Percentiles rank a stretch among this genome's conserved stretches.
These are phyloP conservation scores for Suhomyces coccinellae DNA, from an alignment of 1,139 yeast genomes.

Conservation along the genomic window DNA sequence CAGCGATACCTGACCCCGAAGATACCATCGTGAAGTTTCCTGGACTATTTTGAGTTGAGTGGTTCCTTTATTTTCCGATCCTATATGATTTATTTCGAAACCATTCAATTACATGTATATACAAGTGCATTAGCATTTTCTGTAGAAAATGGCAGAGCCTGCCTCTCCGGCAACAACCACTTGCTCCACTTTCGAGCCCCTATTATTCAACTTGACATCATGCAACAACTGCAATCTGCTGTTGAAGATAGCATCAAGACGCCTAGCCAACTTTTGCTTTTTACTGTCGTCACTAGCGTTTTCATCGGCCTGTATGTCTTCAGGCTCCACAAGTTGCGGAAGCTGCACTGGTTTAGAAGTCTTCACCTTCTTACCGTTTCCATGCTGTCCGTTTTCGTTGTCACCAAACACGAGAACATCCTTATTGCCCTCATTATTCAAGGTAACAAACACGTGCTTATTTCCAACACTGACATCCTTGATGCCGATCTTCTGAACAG, in stretches of 20 bases:
- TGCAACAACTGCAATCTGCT: conserved; percentile 49
- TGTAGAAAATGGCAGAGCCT: conserved; percentile 65
- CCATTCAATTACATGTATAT: not conserved
- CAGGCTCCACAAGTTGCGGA: conserved; percentile 62
- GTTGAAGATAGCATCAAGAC: conserved; percentile 36
- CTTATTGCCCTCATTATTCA: conserved; percentile 47
- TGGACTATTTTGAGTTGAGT: not conserved
- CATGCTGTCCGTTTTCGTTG: conserved; percentile 79
- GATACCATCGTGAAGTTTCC: too few relatives aligned
- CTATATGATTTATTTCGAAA: too few relatives aligned
- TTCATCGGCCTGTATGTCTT: conserved; percentile 26
- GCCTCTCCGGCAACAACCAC: conserved; percentile 62
- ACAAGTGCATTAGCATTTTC: conserved; percentile 10
- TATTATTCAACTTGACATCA: conserved; percentile 21
- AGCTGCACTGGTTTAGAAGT: conserved; percentile 54
- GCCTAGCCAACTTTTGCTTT: conserved; percentile 26
- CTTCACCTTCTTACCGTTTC: conserved; percentile 72
- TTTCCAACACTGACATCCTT: conserved; percentile 59
- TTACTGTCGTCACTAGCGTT: conserved; percentile 6
- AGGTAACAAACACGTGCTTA: conserved; percentile 64
- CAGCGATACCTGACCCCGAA: too few relatives aligned
- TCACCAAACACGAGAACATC: conserved; percentile 84
- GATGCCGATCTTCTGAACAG: conserved; percentile 46
- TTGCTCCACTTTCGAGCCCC: conserved; percentile 44
- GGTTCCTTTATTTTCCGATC: not conserved